Base-by-base conservation (phyloP, 2,329 filamentous ascomycete genomes). In the Parastagonospora nodorum region DNA sequence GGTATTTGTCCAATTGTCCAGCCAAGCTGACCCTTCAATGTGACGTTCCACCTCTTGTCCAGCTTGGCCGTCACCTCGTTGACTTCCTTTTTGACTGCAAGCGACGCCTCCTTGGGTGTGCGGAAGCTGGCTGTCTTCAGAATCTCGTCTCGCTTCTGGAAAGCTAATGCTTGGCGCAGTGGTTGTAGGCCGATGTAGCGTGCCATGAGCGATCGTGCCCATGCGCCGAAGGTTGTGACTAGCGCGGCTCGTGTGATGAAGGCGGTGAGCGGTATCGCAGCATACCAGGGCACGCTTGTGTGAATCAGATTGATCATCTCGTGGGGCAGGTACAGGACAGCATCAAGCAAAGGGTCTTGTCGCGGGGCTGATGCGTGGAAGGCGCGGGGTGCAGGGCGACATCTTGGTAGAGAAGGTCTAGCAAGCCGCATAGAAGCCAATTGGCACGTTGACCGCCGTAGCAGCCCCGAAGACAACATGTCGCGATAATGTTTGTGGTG, bases 261-360 rank as follows among this genome's bases (percentile, higher is more conserved):
- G 3, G 83, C 83, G 4, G 81, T 76, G 45, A 84, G 67, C 4
- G 83, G 83, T 36, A 86, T 77, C 15, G 80, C 78, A 10, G 75
- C 72, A 7, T 71, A 79, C 83, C 83, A 86, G 47, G 82, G 75
- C 2, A 85, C 71, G 37, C 75, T 72, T 12, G 74, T 77, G 62
- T 85, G 81, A 72, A 91, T 60, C 24, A 73, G 59, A 48, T 79
- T 72, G 45, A 84, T 73, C 50, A 80, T 63, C 42, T 69, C 67
- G 55, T 81, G 77, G 2, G 80, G 76, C 28, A 73, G 61, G 37
- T 73, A 67, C 39, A 82, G 60, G 35, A 76, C 60, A 46, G 75
- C 67, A 53, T 78, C 75, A 55, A 81, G 58, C 50, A 77, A 70
- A 37, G 71, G 72, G 57, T 66, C 58, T 15, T 58, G 53, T 42